phyloP scores from a whole-genome alignment of 169 alveolate genomes.

The Plasmodium reichenowi region DNA sequence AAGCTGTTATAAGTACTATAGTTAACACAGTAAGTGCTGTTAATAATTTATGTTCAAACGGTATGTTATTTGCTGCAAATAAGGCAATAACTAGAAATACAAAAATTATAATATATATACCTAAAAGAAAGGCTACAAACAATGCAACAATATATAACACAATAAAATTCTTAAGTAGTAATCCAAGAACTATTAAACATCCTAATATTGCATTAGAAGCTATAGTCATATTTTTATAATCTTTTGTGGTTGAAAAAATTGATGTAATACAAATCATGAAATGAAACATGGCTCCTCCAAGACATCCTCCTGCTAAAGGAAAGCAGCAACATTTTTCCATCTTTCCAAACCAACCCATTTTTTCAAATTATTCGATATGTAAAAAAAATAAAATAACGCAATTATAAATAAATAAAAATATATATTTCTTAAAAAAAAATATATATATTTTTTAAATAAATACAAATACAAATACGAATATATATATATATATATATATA shows the following conservation, averaged over 20 bases:
- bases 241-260: slow-evolving; percentile 4
- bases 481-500: background rate
- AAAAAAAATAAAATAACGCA: too few relatives aligned
- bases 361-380: background rate
- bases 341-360: slow-evolving; percentile 11
- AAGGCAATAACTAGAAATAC: slow-evolving; percentile 7
- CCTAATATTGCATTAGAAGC: slow-evolving; percentile 15
- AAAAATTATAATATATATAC: background rate
- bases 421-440: slow-evolving; percentile 13
- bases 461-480: background rate
- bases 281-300: slow-evolving; percentile 12
- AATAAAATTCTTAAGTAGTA: slow-evolving; percentile 43
- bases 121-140: slow-evolving; percentile 9
- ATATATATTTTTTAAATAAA: slow-evolving; percentile 2
- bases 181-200: slow-evolving; percentile 18
- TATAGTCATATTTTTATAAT: slow-evolving; percentile 8
- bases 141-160: slow-evolving; percentile 39
- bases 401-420: background rate
- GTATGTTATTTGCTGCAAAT: background rate
- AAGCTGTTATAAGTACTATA: background rate
- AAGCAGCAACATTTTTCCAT: slow-evolving; percentile 33
- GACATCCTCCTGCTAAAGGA: slow-evolving; percentile 62
- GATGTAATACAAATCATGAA: background rate
- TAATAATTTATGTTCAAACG: slow-evolving; percentile 11
- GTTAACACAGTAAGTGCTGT: slow-evolving; percentile 1